Evolutionary conservation across 164 flowering plant genomes (phyloP).

Genomic region (Litsea cubeba): DNA sequence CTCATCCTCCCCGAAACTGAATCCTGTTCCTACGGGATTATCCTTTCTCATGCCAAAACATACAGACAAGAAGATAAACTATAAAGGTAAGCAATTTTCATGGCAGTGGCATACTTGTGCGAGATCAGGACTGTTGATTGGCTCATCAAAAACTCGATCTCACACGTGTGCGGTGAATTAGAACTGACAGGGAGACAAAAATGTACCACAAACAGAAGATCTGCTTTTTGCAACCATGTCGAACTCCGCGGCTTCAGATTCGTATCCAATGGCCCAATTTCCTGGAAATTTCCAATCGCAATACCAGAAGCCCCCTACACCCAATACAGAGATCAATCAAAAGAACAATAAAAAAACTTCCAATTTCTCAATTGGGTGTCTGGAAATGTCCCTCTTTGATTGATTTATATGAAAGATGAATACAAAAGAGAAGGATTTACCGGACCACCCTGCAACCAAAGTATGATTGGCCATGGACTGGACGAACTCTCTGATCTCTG

Average conservation of each 20-base stretch:
- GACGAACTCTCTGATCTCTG: conserved; percentile 33
- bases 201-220: conserved; percentile 55
- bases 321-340: background rate
- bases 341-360: background rate
- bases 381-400: background rate
- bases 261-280: conserved; percentile 51
- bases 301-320: conserved; percentile 52
- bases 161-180: background rate
- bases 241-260: conserved; percentile 46
- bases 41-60: conserved; percentile 40
- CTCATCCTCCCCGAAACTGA: conserved; percentile 71
- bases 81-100: background rate
- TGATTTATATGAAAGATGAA: background rate
- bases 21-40: conserved; percentile 92
- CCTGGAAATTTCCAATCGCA: conserved; percentile 55
- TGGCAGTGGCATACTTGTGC: background rate
- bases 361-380: background rate
- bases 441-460: conserved; percentile 74
- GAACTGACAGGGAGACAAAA: background rate
- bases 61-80: background rate
- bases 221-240: conserved; percentile 61
- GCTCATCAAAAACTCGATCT: background rate
- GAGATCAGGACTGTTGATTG: background rate
- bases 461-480: conserved; percentile 49
- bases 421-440: conserved; percentile 24